Percentiles rank a stretch among this genome's conserved stretches.
These are phyloP conservation scores for Fusarium longipes DNA, from an alignment of 2,329 filamentous ascomycete genomes.

Conservation along the genomic window DNA sequence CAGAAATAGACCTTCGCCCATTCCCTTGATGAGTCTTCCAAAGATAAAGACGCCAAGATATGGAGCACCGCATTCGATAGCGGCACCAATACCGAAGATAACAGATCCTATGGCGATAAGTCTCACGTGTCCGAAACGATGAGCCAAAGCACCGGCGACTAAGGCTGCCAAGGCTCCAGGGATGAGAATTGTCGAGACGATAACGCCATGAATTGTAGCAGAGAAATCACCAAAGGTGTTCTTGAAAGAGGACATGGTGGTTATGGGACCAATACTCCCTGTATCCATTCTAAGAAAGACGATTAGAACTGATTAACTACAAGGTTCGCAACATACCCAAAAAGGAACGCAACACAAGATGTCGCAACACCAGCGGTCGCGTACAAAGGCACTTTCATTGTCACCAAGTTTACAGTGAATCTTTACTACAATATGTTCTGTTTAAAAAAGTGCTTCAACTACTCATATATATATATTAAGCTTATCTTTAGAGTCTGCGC, in stretches of 20 bases:
- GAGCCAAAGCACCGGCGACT: conserved; percentile 66
- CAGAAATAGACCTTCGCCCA: conserved; percentile 68
- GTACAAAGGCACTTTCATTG: conserved; percentile 44
- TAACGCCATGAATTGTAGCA: conserved; percentile 66
- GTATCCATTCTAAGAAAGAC: conserved; percentile 49
- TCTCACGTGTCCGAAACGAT: conserved; percentile 64
- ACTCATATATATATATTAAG: background rate
- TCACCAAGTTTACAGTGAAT: background rate
- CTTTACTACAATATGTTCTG: no score
- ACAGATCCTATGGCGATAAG: conserved; percentile 63
- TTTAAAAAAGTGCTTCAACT: no score
- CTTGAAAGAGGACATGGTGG: conserved; percentile 65
- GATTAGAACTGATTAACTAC: background rate
- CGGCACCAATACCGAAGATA: conserved; percentile 64
- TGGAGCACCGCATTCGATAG: conserved; percentile 52
- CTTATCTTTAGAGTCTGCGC: conserved; percentile 2
- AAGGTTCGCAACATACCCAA: conserved; percentile 38
- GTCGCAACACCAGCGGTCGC: conserved; percentile 47
- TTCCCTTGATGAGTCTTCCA: conserved; percentile 65
- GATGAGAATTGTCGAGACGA: conserved; percentile 70
- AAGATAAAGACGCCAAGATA: conserved; percentile 64
- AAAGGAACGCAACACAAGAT: conserved; percentile 50
- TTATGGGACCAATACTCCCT: conserved; percentile 69
- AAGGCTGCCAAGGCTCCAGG: conserved; percentile 69
- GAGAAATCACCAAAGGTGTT: conserved; percentile 63